Conservation (phyloP, 2,329 filamentous ascomycete species). For the Acrocalymma vagum region DNA sequence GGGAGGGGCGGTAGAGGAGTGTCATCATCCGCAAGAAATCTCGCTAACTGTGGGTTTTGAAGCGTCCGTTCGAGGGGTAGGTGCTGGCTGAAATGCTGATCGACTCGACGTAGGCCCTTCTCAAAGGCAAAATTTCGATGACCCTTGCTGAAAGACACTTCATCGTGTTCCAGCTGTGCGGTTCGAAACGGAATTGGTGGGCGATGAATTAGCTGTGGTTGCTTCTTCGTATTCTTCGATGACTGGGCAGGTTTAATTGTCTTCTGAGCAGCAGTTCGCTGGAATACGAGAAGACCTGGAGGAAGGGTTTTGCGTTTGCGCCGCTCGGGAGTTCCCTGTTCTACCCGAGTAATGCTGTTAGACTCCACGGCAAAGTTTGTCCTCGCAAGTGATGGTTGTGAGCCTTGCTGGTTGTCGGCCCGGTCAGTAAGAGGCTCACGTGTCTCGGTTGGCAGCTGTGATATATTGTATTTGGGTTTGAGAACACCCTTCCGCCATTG, state of each 20-base stretch:
- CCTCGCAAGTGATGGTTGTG: too few relatives aligned
- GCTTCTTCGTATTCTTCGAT: constrained; percentile 5
- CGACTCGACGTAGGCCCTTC: constrained; percentile 36
- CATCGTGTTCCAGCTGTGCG: constrained; percentile 55
- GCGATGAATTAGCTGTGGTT: not conserved
- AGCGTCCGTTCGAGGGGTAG: constrained; percentile 15
- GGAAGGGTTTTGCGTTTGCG: constrained; percentile 5
- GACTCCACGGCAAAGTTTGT: not conserved
- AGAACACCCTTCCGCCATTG: constrained; percentile 60
- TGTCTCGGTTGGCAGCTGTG: constrained; percentile 1
- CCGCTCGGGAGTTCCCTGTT: not conserved
- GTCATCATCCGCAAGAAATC: constrained; percentile 43
- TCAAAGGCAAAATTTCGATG: constrained; percentile 50
- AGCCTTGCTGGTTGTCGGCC: constrained; percentile 27
- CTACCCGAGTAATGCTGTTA: not conserved
- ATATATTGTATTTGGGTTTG: constrained; percentile 21
- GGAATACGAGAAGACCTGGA: constrained; percentile 19
- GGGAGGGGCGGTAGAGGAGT: constrained; percentile 27
- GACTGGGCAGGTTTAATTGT: not conserved
- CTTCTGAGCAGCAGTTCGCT: constrained; percentile 6
- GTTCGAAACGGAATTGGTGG: constrained; percentile 29
- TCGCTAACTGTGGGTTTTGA: constrained; percentile 38
- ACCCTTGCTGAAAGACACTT: constrained; percentile 43
- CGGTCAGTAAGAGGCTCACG: constrained; percentile 26
- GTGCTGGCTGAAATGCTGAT: constrained; percentile 31